A percentile compares a stretch with the other conserved stretches of the same genome.
Evolutionary conservation across 805 yeast genomes (phyloP).

Genomic region (Candida ulmi): DNA sequence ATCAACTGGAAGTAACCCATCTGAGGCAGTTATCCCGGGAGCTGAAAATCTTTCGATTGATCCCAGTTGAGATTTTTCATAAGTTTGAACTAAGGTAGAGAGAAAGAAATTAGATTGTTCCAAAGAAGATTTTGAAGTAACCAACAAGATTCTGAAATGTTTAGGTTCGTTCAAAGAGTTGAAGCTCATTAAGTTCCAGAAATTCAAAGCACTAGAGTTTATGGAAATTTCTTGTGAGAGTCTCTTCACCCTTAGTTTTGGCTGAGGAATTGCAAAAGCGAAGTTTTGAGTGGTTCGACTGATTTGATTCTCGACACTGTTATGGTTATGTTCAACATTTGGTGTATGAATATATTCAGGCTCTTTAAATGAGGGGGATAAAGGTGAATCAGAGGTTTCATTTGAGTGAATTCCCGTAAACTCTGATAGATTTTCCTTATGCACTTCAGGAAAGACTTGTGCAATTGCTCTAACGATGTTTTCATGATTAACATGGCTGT

Average conservation of each 20-base stretch:
- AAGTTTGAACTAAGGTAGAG: conserved; percentile 35
- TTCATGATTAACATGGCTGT: conserved; percentile 10
- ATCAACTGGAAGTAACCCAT: conserved; percentile 9
- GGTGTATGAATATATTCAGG: conserved; percentile 6
- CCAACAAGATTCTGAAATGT: conserved; percentile 44
- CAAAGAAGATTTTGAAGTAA: conserved; percentile 28
- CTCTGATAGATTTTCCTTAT: conserved; percentile 14
- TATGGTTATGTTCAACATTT: conserved; percentile 3
- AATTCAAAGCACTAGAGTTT: conserved; percentile 41
- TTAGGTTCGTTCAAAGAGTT: conserved; percentile 47
- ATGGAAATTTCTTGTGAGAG: conserved; percentile 36
- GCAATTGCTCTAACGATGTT: conserved; percentile 21
- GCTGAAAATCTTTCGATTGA: conserved; percentile 23
- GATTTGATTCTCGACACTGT: conserved; percentile 1
- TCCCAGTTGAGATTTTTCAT: conserved; percentile 47
- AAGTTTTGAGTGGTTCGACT: not conserved
- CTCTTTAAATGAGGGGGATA: conserved; percentile 10
- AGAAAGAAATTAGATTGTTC: conserved; percentile 32
- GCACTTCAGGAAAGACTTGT: conserved; percentile 23
- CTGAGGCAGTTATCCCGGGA: conserved; percentile 22
- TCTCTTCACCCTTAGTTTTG: conserved; percentile 30
- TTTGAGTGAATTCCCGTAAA: conserved; percentile 8
- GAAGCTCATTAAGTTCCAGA: conserved; percentile 55
- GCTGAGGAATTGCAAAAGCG: conserved; percentile 31
- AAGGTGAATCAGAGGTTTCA: conserved; percentile 14